These are phyloP conservation scores for Isabelozyma rhagii DNA, from an alignment of 805 yeast species.

Conservation along the genomic window DNA sequence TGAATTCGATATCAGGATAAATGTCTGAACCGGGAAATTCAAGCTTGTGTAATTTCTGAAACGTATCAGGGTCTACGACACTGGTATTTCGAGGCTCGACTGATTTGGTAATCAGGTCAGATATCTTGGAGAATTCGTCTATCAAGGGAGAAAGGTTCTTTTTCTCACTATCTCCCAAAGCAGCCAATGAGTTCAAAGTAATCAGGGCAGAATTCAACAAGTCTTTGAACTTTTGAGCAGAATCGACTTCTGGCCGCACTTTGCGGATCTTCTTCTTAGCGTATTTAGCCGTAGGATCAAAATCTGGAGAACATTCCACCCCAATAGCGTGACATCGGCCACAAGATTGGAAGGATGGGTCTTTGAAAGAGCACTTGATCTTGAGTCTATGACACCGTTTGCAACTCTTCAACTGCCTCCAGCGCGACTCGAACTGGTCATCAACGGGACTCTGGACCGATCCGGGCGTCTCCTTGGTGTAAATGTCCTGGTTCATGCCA, in stretches of 20 bases:
- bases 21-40: not conserved
- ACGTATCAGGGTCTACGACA: not conserved
- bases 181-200: not conserved
- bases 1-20: not conserved
- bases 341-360: constrained; percentile 43
- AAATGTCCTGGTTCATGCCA: too few species aligned
- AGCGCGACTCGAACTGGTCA: constrained; percentile 31
- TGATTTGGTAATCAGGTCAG: not conserved
- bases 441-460: not conserved
- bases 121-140: not conserved
- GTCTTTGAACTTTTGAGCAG: constrained; percentile 10
- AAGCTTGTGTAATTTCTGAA: not conserved
- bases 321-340: constrained; percentile 43
- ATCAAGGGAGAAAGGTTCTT: not conserved
- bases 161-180: not conserved
- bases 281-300: constrained; percentile 46
- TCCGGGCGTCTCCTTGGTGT: too few species aligned
- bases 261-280: constrained; percentile 28
- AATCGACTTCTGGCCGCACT: constrained; percentile 9
- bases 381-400: constrained; percentile 54
- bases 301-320: constrained; percentile 46
- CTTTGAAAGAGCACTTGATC: constrained; percentile 50
- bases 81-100: not conserved
- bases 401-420: constrained; percentile 50
- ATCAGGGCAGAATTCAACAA: constrained; percentile 7